phyloP scores from a whole-genome alignment of 73 alveolate genomes.

The Breviolum minutum region DNA sequence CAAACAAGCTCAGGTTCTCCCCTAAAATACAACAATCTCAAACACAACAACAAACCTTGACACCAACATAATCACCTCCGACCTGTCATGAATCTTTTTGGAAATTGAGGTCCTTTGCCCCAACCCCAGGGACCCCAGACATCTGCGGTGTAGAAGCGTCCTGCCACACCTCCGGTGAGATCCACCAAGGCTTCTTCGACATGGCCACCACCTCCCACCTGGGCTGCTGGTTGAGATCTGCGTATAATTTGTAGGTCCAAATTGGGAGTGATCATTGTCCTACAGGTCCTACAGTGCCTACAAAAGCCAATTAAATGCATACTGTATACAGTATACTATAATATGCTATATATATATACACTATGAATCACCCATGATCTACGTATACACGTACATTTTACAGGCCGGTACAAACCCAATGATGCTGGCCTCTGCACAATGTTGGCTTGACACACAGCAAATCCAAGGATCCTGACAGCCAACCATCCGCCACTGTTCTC shows the following conservation, averaged over 20 bases:
- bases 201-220: constrained; percentile 68
- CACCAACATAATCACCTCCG: neutral
- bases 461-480: neutral
- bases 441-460: neutral
- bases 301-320: too few relatives aligned
- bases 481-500: constrained; percentile 70
- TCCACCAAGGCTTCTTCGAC: constrained; percentile 82
- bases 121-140: neutral
- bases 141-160: constrained; percentile 83
- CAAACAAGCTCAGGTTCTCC: too few relatives aligned
- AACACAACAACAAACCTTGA: neutral
- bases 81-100: neutral
- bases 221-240: neutral
- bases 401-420: too few relatives aligned
- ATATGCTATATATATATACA: too few relatives aligned
- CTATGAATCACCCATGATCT: too few relatives aligned
- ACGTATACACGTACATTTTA: too few relatives aligned
- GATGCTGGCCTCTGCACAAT: too few relatives aligned
- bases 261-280: too few relatives aligned
- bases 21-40: too few relatives aligned
- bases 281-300: too few relatives aligned
- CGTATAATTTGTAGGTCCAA: too few relatives aligned
- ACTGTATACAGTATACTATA: too few relatives aligned
- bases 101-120: neutral
- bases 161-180: constrained; percentile 81